Base-by-base conservation (phyloP, 1,284 basidiomycete species). In the Stygiomarasmius scandens region DNA sequence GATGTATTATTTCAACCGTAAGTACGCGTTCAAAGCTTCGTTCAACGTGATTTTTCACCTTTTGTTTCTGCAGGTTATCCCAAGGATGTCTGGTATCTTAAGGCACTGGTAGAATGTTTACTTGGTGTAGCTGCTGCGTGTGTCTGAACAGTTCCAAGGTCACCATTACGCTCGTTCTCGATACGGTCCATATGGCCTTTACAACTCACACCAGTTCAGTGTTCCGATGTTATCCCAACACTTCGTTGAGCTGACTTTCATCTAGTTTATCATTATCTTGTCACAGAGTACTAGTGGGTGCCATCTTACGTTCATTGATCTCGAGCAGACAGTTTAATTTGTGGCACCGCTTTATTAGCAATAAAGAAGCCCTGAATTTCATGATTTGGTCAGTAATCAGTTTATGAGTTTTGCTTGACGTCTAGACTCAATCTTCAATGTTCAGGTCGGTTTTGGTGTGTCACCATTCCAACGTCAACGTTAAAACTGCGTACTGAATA, bases 231-330 rank as follows among this genome's bases (percentile, higher is more conserved):
- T 24, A 10, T 55, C 1, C 36, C 10, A 24, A 24, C 1, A 12
- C 4, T 27, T 5, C 23, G 14, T 43, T 51, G 36, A 57, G 44
- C 29, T 20, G 25, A 22, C 29, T 16, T 49, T n/a, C 36, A 24
- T 48, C 2, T 51, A 76, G 76, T 76, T 3, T 78, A 77, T 60
- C 69, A 76, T 55, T 77, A 78, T 55, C 62, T 74, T 3, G 67
- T 78, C 23, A 61, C 68, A 6, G 61, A 69, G 49, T 77, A 72
- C 57, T 71, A 72, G 75, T 77, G 62, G n/a, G 75, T 58, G 14
- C 19, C 25, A 14, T 19, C 20, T 29, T n/a, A n/a, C n/a, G n/a
- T n/a, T n/a, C n/a, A n/a, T n/a, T n/a, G n/a, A n/a, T n/a, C n/a
- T n/a, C n/a, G n/a, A n/a, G n/a, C n/a, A n/a, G n/a, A n/a, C n/a